These are phyloP conservation scores for Teunomyces funiuensis DNA, from an alignment of 805 yeast genomes.

Conservation along the genomic window DNA sequence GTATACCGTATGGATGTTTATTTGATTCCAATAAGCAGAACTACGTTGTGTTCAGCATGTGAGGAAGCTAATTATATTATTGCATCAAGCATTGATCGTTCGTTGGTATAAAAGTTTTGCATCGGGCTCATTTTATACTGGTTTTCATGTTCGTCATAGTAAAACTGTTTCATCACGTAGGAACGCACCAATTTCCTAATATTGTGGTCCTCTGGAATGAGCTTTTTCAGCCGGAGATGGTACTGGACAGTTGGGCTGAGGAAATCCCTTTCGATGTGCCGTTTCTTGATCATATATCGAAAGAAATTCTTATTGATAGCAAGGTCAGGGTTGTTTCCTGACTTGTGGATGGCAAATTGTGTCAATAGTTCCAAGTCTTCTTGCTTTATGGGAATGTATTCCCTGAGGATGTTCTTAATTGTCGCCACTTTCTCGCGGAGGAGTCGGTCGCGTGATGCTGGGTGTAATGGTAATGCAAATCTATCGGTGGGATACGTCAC, in stretches of 20 bases:
- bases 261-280: slow-evolving; percentile 12
- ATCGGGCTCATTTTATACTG: slow-evolving; percentile 24
- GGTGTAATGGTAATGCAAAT: slow-evolving; percentile 32
- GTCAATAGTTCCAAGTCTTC: slow-evolving; percentile 17
- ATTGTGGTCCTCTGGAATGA: slow-evolving; percentile 31
- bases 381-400: slow-evolving; percentile 22
- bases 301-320: slow-evolving; percentile 24
- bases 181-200: slow-evolving; percentile 26
- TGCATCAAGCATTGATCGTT: slow-evolving; percentile 7
- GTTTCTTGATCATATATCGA: slow-evolving; percentile 26
- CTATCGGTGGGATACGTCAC: slow-evolving; percentile 30
- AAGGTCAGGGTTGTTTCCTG: not conserved
- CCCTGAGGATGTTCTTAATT: slow-evolving; percentile 19
- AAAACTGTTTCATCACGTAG: slow-evolving; percentile 32
- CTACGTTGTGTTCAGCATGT: slow-evolving; percentile 35
- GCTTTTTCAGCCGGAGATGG: slow-evolving; percentile 21
- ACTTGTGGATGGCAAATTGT: slow-evolving; percentile 13
- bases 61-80: not conserved
- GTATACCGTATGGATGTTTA: slow-evolving; percentile 35
- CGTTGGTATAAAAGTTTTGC: slow-evolving; percentile 24
- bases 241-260: slow-evolving; percentile 19
- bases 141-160: slow-evolving; percentile 15
- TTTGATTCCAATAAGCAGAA: slow-evolving; percentile 40
- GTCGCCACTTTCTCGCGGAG: slow-evolving; percentile 23
- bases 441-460: slow-evolving; percentile 25